These are phyloP conservation scores for Durio zibethinus DNA, from an alignment of 345 rosid species.

Conservation along the genomic window DNA sequence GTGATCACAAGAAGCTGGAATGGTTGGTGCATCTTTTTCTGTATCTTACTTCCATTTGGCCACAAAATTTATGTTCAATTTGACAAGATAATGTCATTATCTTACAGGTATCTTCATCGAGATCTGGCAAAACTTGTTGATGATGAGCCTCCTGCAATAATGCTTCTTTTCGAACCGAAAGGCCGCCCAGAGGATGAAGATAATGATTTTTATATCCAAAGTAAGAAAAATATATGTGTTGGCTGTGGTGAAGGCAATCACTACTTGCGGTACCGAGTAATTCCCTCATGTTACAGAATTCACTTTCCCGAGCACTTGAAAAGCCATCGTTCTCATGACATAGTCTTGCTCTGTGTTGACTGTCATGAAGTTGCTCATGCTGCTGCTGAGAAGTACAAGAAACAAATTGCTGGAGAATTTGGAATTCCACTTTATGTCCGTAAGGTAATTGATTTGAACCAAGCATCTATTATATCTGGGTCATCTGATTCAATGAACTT, in stretches of 20 bases:
- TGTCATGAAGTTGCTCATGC: constrained; percentile 97
- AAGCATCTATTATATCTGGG: constrained; percentile 33
- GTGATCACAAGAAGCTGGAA: constrained; percentile 86
- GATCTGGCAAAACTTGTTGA: constrained; percentile 81
- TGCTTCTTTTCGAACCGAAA: constrained; percentile 91
- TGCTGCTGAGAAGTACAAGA: constrained; percentile 91
- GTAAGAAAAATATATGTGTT: constrained; percentile 89
- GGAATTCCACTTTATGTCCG: constrained; percentile 86
- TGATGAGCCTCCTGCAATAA: constrained; percentile 79
- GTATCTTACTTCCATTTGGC: constrained; percentile 13
- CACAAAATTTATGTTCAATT: background rate
- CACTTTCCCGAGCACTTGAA: constrained; percentile 97
- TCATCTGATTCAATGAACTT: constrained; percentile 38
- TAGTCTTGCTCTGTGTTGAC: constrained; percentile 92
- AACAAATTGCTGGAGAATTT: constrained; percentile 64
- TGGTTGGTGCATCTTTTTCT: constrained; percentile 47
- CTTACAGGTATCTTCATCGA: constrained; percentile 65
- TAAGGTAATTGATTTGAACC: constrained; percentile 59
- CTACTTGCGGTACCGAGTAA: constrained; percentile 84
- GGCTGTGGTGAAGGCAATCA: constrained; percentile 96
- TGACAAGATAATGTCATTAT: constrained; percentile 16
- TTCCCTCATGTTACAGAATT: constrained; percentile 94
- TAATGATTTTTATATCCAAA: constrained; percentile 91
- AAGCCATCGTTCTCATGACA: constrained; percentile 99
- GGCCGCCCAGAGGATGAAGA: constrained; percentile 98